Evolutionary conservation across 2,329 filamentous ascomycete genomes (phyloP).

Genomic region (Colletotrichum sp.): DNA sequence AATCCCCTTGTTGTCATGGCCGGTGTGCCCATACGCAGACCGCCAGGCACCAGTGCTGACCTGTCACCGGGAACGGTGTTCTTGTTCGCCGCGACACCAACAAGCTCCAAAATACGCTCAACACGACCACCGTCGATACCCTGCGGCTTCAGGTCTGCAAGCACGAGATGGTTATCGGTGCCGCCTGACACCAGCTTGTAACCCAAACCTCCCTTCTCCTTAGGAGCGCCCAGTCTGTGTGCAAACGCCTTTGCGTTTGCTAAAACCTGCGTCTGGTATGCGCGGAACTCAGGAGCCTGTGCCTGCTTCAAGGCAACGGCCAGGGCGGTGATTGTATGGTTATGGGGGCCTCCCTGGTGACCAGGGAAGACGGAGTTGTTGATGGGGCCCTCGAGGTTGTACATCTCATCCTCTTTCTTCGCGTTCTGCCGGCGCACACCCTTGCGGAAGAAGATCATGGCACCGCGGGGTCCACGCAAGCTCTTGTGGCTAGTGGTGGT

Average conservation of each 20-base stretch:
- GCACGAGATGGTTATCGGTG: constrained; percentile 96
- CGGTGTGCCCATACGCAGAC: constrained; percentile 91
- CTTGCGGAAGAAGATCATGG: constrained; percentile 98
- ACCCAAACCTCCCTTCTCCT: constrained; percentile 77
- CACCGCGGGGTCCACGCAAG: constrained; percentile 89
- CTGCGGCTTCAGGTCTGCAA: constrained; percentile 89
- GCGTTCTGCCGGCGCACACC: constrained; percentile 82
- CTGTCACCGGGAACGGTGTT: constrained; percentile 97
- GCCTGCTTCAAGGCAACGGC: constrained; percentile 95
- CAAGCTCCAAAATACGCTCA: constrained; percentile 87
- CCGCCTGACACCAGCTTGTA: constrained; percentile 93
- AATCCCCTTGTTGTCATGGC: constrained; percentile 99
- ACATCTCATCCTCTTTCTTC: constrained; percentile 86
- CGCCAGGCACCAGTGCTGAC: constrained; percentile 90
- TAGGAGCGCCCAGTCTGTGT: constrained; percentile 65
- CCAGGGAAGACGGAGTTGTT: constrained; percentile 97
- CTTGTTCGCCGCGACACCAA: constrained; percentile 98
- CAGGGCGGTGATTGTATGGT: constrained; percentile 97
- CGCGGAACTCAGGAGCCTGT: constrained; percentile 85
- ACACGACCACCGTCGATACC: constrained; percentile 87
- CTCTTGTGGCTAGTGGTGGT: constrained; percentile 99
- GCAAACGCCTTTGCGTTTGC: constrained; percentile 91
- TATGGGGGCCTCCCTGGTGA: constrained; percentile 97
- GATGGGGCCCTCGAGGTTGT: constrained; percentile 91
- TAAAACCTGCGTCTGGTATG: constrained; percentile 90